Conservation (phyloP, 1,284 basidiomycete species). For the Ceratobasidium sp. region DNA sequence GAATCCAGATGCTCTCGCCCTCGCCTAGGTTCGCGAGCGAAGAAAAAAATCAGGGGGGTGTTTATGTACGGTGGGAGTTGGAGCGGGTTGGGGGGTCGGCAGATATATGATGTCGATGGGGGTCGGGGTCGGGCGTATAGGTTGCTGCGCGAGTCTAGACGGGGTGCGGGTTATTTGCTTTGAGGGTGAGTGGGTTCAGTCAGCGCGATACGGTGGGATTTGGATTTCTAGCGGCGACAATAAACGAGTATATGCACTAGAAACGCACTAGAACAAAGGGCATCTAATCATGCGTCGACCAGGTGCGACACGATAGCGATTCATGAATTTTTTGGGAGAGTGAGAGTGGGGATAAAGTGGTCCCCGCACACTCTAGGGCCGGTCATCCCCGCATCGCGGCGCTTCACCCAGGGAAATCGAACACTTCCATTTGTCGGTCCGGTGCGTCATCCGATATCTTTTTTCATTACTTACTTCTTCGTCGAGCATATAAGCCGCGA, state of each 20-base stretch:
- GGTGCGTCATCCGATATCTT: not conserved
- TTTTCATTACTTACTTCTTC: not conserved
- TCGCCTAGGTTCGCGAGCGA: not conserved
- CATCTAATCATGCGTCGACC: not conserved
- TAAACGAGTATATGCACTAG: not conserved
- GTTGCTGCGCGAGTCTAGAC: not conserved
- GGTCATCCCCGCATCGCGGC: constrained; percentile 8
- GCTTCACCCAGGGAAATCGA: not conserved
- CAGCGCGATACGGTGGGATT: too few species aligned
- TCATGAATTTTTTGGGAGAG: not conserved
- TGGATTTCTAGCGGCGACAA: not conserved
- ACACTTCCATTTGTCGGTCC: not conserved
- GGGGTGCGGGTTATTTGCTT: constrained; percentile 12
- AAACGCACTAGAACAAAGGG: not conserved
- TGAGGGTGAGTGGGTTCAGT: not conserved
- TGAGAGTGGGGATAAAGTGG: not conserved
- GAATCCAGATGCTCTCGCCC: not conserved
- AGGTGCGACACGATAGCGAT: constrained; percentile 1
- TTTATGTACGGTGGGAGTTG: not conserved
- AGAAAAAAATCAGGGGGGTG: not conserved
- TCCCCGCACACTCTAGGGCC: not conserved
- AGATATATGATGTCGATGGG: not conserved
- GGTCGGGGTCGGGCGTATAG: not conserved
- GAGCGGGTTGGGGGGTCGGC: not conserved
- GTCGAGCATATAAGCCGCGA: constrained; percentile 16